Base-by-base conservation (phyloP, 805 yeast species). In the Pichia insulana region DNA sequence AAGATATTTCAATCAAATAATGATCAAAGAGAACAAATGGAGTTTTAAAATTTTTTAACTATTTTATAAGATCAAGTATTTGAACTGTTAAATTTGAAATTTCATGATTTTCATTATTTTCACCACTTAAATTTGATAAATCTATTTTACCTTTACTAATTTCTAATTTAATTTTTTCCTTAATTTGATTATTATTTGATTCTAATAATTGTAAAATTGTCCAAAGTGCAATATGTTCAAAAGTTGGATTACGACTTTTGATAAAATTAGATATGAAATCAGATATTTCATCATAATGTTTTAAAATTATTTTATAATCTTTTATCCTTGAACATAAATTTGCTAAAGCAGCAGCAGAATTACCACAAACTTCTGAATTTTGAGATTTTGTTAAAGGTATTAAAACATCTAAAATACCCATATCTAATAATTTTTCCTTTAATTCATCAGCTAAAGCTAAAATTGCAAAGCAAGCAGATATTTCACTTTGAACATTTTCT, bases 201-300 rank as follows among this genome's bases (percentile, higher is more conserved):
- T 92, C 98, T 50, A 92, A 73, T 50, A 92, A 72, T 65, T 92
- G 98, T 52, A 90, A 71, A 51, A 89, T 82, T 35, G 96, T 90
- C 98, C 98, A 92, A 47, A 89, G 74, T 1, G 97, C 96, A 64
- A 92, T 92, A 61, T 92, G 98, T 65, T 92, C 97, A 63, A 92
- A 92, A 0, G 97, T 92, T 12, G 95, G 83, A 60, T 89, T 92
- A 33, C 82, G 82, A 55, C 87, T 76, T 48, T 78, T 78, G 56
- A 92, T 69, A 60, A 90, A 92, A 54, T 89, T 70, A 30, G 78
- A 70, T 50, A 92, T 71, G 58, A 92, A 92, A 22, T 88, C 92
- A 47, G 77, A 73, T 45, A 92, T 81, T 44, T 97, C 97, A 46
- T 86, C 88, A 94, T 97, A 92, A 50, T 80, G 74, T 42, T 76